phyloP scores from a whole-genome alignment of 2,329 filamentous ascomycete species.

The Annulohypoxylon truncatum region DNA sequence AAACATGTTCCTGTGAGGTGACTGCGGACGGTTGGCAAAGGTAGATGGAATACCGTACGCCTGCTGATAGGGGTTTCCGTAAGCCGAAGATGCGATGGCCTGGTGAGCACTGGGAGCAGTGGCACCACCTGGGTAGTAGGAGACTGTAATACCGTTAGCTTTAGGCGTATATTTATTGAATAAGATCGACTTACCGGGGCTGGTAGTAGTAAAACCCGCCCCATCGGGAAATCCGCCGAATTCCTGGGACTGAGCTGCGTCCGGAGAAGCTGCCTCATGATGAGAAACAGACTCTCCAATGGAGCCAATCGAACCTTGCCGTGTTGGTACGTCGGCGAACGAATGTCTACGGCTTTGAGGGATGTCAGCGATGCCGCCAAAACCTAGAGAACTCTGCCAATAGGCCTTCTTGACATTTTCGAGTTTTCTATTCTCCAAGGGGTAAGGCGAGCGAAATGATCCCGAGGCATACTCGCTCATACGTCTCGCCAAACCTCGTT shows the following conservation, averaged over 20 bases:
- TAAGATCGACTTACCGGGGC: slow-evolving; percentile 55
- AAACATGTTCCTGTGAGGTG: slow-evolving; percentile 72
- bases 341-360: slow-evolving; percentile 84
- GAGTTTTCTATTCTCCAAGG: slow-evolving; percentile 70
- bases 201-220: slow-evolving; percentile 52
- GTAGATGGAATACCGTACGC: slow-evolving; percentile 59
- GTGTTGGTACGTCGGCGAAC: slow-evolving; percentile 76
- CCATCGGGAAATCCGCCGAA: slow-evolving; percentile 57
- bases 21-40: slow-evolving; percentile 65
- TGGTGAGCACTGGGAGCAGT: slow-evolving; percentile 51
- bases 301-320: slow-evolving; percentile 72
- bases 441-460: slow-evolving; percentile 60
- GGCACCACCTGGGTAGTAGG: slow-evolving; percentile 54
- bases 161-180: background rate
- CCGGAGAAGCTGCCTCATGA: slow-evolving; percentile 60
- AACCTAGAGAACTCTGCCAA: slow-evolving; percentile 79
- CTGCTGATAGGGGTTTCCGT: slow-evolving; percentile 58
- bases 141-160: slow-evolving; percentile 50
- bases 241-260: slow-evolving; percentile 58
- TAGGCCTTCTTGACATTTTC: slow-evolving; percentile 75
- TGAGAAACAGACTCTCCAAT: slow-evolving; percentile 63
- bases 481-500: slow-evolving; percentile 60
- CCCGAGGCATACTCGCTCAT: slow-evolving; percentile 68
- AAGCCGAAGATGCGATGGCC: slow-evolving; percentile 53
- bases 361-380: slow-evolving; percentile 69